These are phyloP conservation scores for Paxillus ammoniavirescens DNA, from an alignment of 768 basidiomycete genomes.

Conservation along the genomic window DNA sequence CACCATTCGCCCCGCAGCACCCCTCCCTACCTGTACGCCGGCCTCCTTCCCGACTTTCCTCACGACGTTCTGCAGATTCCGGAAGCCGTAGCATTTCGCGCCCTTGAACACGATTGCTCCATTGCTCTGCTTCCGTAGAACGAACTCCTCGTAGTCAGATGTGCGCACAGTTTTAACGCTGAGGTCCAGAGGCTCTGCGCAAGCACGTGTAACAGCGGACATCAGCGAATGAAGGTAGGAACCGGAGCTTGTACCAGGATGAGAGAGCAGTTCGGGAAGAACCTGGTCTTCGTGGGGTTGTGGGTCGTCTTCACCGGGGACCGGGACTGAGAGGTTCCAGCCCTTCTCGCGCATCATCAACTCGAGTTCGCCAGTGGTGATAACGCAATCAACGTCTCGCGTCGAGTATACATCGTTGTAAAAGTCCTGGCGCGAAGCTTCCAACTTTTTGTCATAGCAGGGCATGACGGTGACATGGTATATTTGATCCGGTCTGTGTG, in stretches of 20 bases:
- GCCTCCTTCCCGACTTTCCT: conserved; percentile 87
- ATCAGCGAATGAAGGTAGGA: conserved; percentile 88
- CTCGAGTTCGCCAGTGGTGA: conserved; percentile 94
- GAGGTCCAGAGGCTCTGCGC: conserved; percentile 46
- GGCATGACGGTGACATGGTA: conserved; percentile 99
- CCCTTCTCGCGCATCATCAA: conserved; percentile 77
- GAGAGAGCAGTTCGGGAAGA: conserved; percentile 73
- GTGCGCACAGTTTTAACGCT: conserved; percentile 61
- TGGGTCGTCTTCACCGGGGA: conserved; percentile 46
- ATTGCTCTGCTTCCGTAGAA: conserved; percentile 41
- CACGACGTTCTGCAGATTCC: conserved; percentile 96
- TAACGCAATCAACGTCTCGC: conserved; percentile 94
- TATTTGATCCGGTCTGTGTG: conserved; percentile 71
- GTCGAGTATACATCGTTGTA: conserved; percentile 79
- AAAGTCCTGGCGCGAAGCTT: conserved; percentile 94
- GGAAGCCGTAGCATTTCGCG: conserved; percentile 95
- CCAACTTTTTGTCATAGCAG: conserved; percentile 99
- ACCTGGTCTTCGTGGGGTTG: conserved; percentile 9
- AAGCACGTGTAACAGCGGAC: conserved; percentile 44
- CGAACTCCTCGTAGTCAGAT: conserved; percentile 77
- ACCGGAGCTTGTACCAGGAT: conserved; percentile 87
- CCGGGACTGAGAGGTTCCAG: conserved; percentile 68
- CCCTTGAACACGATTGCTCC: conserved; percentile 82
- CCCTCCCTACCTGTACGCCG: conserved; percentile 68
- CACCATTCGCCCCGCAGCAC: conserved; percentile 53